Base-by-base conservation (phyloP, 176 grass and related monocot genomes). In the Cenchrus purpureus region DNA sequence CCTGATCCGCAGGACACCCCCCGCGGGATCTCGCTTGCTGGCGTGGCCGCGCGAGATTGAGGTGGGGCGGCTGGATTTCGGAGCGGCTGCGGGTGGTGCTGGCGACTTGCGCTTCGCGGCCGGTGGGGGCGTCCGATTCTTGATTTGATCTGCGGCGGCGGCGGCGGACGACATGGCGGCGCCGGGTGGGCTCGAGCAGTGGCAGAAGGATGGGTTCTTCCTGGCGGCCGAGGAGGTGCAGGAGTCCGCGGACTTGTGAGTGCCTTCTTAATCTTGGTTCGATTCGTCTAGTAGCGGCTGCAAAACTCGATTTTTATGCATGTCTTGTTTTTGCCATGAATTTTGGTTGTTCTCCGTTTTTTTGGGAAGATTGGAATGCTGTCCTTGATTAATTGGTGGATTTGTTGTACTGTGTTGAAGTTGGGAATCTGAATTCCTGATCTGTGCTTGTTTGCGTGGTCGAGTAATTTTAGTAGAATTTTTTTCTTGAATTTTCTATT, bases 141-240 rank as follows among this genome's bases (percentile, higher is more conserved):
- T 78, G 83, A 85, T 89, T 89, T 85, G 60, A 61, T 74, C 68
- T 71, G 76, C 12, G 2, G 51, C 42, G 42, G 61, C 8, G 7
- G 65, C 68, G 8, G 69, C 17, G 74, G 43, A 31, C 29, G 69
- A 71, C 25, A 97, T 97, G 95, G 90, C 87, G 5, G 87, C 78
- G 16, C 75, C 79, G 52, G 84, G 90, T 72, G 88, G 82, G 79
- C 87, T 97, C 16, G 92, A 95, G 73, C 95, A 90, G 83, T 97
- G 95, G 95, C 82, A 91, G 89, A 95, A 97, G 84, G 95, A 97
- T 84, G 92, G 84, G 5, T 91, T 93, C 74, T 97, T 97, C 68
- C 88, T 68, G 61, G 95, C 90, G 6, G 95, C 92, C 40, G 95
- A 97, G 86, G 95, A 91, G 78, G 92, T 97, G 57, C 95, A 97